Base-by-base conservation (phyloP, 2,329 filamentous ascomycete species). In the Microdochium nivale region DNA sequence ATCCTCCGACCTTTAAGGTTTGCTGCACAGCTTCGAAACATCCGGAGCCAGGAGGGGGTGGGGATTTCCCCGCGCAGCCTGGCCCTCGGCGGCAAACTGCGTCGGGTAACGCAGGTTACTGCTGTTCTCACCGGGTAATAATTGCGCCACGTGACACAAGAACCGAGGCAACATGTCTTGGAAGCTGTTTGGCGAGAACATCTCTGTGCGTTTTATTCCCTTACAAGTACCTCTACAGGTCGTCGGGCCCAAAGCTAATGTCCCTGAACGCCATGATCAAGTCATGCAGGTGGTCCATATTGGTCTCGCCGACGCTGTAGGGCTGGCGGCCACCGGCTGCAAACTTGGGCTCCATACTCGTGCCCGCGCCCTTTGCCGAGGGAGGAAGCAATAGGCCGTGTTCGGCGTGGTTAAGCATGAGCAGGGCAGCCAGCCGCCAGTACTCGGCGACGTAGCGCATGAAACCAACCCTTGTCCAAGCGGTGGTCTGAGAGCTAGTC, bases 401-500 rank as follows among this genome's bases (percentile, higher is more conserved):
- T 46, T 21, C 16, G 19, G 40, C 11, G 30, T 46, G 23, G 11
- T 43, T 11, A 43, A 40, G 46, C n/a, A 63, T 55, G 19, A 63
- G 14, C 8, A 33, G 55, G 1, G 58, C 52, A 27, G 61, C 60
- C 19, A 64, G 51, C 13, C 62, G 57, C 62, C 61, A 64, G 27
- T 62, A 62, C 32, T 64, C 62, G 8, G 60, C 56, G 0, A 59
- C 60, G 14, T 61, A 57, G 1, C 57, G 53, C 19, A 59, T 54
- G 37, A 63, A 63, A 2, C 62, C 62, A 10, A 62, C 49, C 44
- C 60, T 58, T 43, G 56, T 63, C 62, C 62, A 64, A n/a, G 59
- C 40, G 10, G 54, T 56, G n/a, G n/a, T n/a, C 14, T 52, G 51
- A 1, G 56, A 54, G 5, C 35, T 51, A n/a, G 55, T 52, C 8